A percentile compares a stretch with the other conserved stretches of the same genome.
Evolutionary conservation across 75 land plant genomes (phyloP).

Genomic region (Adiantum capillusveneris): DNA sequence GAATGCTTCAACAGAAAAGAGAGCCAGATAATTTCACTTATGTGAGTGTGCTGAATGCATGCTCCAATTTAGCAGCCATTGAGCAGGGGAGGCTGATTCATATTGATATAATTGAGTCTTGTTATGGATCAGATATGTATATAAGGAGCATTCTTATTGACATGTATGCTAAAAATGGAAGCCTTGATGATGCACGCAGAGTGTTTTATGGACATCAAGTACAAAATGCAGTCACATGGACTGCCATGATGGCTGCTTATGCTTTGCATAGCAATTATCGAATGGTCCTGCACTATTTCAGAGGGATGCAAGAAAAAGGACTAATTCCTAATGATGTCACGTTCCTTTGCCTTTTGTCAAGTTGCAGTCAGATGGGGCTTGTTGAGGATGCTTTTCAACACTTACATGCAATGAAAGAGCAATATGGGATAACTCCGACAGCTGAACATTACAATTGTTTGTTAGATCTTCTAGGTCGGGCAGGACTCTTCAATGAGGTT

Average conservation of each 20-base stretch:
- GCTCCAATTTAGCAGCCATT: constrained; percentile 4
- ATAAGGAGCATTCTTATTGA: constrained; percentile 1
- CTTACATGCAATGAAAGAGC: constrained; percentile 33
- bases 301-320: background rate
- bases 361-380: constrained; percentile 42
- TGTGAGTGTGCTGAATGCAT: constrained; percentile 14
- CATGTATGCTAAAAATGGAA: constrained; percentile 18
- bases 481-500: constrained; percentile 41
- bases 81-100: constrained; percentile 17
- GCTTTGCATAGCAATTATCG: background rate
- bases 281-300: background rate
- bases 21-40: constrained; percentile 33
- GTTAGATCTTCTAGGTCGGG: constrained; percentile 45
- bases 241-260: constrained; percentile 13
- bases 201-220: constrained; percentile 3
- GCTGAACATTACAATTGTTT: constrained; percentile 32
- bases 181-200: background rate
- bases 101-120: constrained; percentile 1
- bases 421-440: constrained; percentile 31
- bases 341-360: constrained; percentile 2
- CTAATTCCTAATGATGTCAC: background rate
- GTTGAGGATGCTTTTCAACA: constrained; percentile 25
- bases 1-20: constrained; percentile 25
- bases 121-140: constrained; percentile 2
- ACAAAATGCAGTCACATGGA: constrained; percentile 9